phyloP scores from a whole-genome alignment of 139 green algal species.

The Pleodorina starrii region DNA sequence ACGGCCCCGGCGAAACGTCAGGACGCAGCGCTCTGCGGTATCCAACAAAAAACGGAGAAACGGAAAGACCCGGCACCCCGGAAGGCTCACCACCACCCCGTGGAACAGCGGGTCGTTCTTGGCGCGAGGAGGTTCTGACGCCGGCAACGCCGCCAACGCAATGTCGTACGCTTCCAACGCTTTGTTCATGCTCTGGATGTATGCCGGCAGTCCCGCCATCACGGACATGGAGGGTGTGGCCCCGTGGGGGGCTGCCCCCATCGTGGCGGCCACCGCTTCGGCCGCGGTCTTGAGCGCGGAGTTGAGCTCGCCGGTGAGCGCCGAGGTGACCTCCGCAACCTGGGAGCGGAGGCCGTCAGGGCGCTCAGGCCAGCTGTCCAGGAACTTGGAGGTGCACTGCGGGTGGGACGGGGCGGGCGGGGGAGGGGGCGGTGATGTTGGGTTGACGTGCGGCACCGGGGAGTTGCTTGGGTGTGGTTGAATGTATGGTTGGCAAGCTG shows the following conservation, averaged over 20 bases:
- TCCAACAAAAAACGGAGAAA: too few relatives aligned
- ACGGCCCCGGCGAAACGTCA: too few relatives aligned
- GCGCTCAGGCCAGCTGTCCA: neutral
- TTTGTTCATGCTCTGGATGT: neutral
- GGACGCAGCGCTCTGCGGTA: too few relatives aligned
- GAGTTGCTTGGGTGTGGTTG: too few relatives aligned
- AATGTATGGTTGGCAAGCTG: too few relatives aligned
- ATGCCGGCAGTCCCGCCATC: neutral
- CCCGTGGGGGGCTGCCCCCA: neutral
- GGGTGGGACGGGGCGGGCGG: too few relatives aligned
- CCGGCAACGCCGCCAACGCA: conserved; percentile 5
- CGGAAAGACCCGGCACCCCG: too few relatives aligned
- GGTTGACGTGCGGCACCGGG: too few relatives aligned
- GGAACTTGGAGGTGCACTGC: conserved; percentile 2
- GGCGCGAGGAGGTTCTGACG: neutral
- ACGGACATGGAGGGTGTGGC: neutral
- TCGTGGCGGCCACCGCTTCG: neutral
- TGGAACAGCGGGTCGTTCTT: neutral
- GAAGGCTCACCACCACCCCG: too few relatives aligned
- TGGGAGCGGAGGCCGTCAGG: neutral
- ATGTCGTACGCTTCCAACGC: neutral
- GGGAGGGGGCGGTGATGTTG: too few relatives aligned
- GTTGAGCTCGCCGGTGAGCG: neutral
- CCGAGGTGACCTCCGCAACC: neutral
- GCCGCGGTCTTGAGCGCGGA: neutral